Base-by-base conservation (phyloP, 2,329 filamentous ascomycete genomes). In the Alternaria sp. region DNA sequence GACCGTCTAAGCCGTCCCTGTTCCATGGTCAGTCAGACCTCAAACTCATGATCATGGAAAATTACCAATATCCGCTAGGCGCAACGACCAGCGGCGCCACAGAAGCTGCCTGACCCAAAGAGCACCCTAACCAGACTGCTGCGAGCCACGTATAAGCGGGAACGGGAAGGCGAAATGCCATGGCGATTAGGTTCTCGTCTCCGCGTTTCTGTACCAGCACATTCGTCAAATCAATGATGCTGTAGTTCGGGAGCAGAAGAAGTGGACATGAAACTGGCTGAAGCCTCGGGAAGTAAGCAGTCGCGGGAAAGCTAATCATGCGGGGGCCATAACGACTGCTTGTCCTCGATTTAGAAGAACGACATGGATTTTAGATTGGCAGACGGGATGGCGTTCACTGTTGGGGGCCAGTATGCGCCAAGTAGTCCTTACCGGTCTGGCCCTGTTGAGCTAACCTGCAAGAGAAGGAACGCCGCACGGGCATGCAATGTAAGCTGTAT, bases 1-100 rank as follows among this genome's bases (percentile, higher is more conserved):
- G 58, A 7, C 67, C 67, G 44, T 70, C 67, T 15, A 61, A 25
- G 8, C 65, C 65, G 15, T 67, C 55, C 43, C 43, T 44, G 3
- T 44, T 21, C 18, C 2, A 20, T 2, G 6, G 0, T 44, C 8
- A 44, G 41, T 20, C 1, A 10, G 0, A 44, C 2, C 9, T 20
- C 6, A 2, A 4, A 8, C 41, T 44, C 18, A 20, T 21, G 1
- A 21, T 21, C 11, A 7, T 44, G 3, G 1, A 0, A 8, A 21
- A 0, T 21, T 44, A 44, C 43, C 18, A 44, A 14, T 44, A 5
- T 6, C 18, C 43, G 3, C 43, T 45, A 14, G 43, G 43, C 2
- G 43, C 43, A 2, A 45, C 43, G 6, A 45, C 18, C 0, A 45
- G 43, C 18, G 43, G 43, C 5, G 5, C 7, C 43, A 6, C 43